A percentile compares a stretch with the other conserved stretches of the same genome.
Conservation (phyloP, 768 basidiomycete genomes). For the Tulasnella sp. region DNA sequence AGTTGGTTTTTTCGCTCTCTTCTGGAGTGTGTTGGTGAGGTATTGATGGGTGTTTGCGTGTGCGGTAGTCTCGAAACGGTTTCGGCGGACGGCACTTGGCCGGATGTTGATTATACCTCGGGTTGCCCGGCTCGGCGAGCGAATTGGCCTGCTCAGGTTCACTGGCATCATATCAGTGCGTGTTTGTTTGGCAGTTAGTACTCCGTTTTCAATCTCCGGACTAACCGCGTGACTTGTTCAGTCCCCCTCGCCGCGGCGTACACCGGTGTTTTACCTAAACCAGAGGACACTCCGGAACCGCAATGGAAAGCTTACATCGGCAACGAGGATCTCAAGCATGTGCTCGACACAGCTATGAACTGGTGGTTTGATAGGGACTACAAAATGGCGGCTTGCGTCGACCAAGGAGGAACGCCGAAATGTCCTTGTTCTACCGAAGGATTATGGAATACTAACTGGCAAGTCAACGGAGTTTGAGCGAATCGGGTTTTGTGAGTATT, state of each 20-base stretch:
- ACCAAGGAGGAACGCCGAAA: constrained; percentile 9
- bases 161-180: constrained; percentile 17
- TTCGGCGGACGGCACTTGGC: constrained; percentile 25
- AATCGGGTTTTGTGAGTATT: no score
- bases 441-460: constrained; percentile 52
- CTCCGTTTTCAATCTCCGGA: no score
- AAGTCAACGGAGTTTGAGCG: constrained; percentile 24
- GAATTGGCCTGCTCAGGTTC: constrained; percentile 57
- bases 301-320: neutral
- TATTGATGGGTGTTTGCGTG: neutral
- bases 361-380: constrained; percentile 20
- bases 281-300: neutral
- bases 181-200: no score
- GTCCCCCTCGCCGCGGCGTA: constrained; percentile 21
- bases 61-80: constrained; percentile 18
- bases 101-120: constrained; percentile 50
- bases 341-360: constrained; percentile 15
- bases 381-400: constrained; percentile 5
- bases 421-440: constrained; percentile 21
- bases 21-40: neutral
- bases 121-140: constrained; percentile 56
- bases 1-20: neutral
- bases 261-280: neutral
- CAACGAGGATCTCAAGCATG: constrained; percentile 8
- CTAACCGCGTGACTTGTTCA: neutral